Evolutionary conservation across 345 rosid genomes (phyloP), one percentile per base, ranked within the genome.

Genomic region (Euphorbia lathyris): DNA sequence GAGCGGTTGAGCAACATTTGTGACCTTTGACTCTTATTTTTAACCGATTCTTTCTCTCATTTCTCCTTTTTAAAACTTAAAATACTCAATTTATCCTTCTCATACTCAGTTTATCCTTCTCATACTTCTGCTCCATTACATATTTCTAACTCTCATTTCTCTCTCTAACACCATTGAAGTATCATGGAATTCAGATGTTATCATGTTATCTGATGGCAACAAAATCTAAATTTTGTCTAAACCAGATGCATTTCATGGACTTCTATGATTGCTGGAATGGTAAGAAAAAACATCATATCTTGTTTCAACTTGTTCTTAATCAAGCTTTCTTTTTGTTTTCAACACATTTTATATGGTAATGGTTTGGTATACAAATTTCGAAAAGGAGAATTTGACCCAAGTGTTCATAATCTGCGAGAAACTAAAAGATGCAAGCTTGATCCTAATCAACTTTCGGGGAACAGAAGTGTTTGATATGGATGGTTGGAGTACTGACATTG

Each of bases 261-360:
- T 94, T 91, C 81, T 86, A 80, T 81, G 72, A 88, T 78, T 91
- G 97, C 78, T 91, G 97, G 97, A 89, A 94, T 69, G 96, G 98
- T 91, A 81, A 80, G 88, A 62, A 45, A 0, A 40, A 5, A 40
- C 43, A 9, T 6, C 11, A 8, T 6, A 1, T 40, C 38, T 34
- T 34, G 11, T 40, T 40, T 40, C 43, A 40, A 40, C 43, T 1
- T 40, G 43, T 40, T 40, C 9, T 40, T 5, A 1, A 40, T 40
- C 9, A 40, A 2, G 38, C 38, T 34, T n/a, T 34, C 38, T 34
- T 34, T 50, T 7, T 30, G 29, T 45, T 61, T n/a, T 48, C 58
- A 65, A 58, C 56, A 17, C 51, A 16, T 72, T 64, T 8, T 27
- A 55, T 78, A 16, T 42, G 63, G 56, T 4, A 47, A 56, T 65